phyloP scores from a whole-genome alignment of 2,329 filamentous ascomycete species.

The Camillea tinctor region DNA sequence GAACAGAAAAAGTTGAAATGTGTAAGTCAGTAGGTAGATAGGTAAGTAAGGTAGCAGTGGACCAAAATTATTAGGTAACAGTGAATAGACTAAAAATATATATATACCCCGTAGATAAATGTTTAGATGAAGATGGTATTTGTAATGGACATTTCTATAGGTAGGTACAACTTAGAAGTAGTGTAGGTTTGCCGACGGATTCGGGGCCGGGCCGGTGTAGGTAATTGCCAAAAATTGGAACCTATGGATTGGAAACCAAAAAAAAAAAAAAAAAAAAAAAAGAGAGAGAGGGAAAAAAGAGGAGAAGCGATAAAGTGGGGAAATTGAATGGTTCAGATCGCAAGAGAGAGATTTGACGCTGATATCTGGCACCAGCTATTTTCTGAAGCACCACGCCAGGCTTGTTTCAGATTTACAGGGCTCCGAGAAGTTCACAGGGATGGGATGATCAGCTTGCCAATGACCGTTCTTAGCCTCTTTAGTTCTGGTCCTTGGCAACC shows the following conservation, averaged over 20 bases:
- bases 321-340: slow-evolving; percentile 25
- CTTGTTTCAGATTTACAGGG: slow-evolving; percentile 48
- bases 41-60: too few species aligned
- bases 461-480: slow-evolving; percentile 9
- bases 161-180: background rate
- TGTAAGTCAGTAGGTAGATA: too few species aligned
- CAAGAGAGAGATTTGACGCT: slow-evolving; percentile 35
- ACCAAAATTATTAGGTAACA: background rate
- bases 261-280: slow-evolving; percentile 3
- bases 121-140: slow-evolving; percentile 17
- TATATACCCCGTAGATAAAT: too few species aligned
- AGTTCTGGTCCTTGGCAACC: slow-evolving; percentile 15
- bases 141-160: slow-evolving; percentile 4
- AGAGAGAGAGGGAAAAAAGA: slow-evolving; percentile 4
- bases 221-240: slow-evolving; percentile 9
- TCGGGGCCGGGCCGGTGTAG: slow-evolving; percentile 17
- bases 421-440: slow-evolving; percentile 25
- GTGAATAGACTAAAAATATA: slow-evolving; percentile 6
- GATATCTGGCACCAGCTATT: slow-evolving; percentile 36
- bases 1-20: too few species aligned
- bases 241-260: too few species aligned
- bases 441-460: slow-evolving; percentile 21
- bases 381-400: slow-evolving; percentile 51
- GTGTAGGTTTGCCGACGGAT: slow-evolving; percentile 15
- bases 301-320: slow-evolving; percentile 8